A percentile compares a stretch with the other conserved stretches of the same genome.
Conservation (phyloP, 345 rosid species). For the Litchi chinensis region DNA sequence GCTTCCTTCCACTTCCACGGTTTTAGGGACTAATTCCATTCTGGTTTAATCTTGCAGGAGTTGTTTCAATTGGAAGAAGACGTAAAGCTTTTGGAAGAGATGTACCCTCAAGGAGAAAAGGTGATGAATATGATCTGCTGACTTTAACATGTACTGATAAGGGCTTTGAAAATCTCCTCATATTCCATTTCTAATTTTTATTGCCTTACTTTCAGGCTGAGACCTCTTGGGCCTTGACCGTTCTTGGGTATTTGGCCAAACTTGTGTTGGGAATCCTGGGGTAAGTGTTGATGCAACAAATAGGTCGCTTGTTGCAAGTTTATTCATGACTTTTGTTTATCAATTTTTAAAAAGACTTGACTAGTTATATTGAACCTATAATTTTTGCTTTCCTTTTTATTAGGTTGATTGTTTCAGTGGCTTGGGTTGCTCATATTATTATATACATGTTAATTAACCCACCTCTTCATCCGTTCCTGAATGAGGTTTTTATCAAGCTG, state of each 20-base stretch:
- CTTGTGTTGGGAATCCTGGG: slow-evolving; percentile 83
- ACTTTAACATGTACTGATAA: slow-evolving; percentile 1
- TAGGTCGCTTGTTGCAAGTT: neutral
- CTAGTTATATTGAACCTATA: neutral
- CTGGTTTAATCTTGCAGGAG: slow-evolving; percentile 58
- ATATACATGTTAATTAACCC: slow-evolving; percentile 81
- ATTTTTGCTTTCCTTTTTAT: neutral
- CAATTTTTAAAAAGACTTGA: neutral
- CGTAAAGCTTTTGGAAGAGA: slow-evolving; percentile 92
- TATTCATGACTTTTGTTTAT: neutral
- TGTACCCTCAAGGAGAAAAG: slow-evolving; percentile 99
- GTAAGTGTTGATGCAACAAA: slow-evolving; percentile 46
- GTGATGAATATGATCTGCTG: slow-evolving; percentile 37
- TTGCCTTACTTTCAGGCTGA: slow-evolving; percentile 65
- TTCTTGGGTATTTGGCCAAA: slow-evolving; percentile 93
- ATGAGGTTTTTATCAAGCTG: slow-evolving; percentile 96
- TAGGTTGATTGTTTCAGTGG: slow-evolving; percentile 92
- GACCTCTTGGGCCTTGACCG: slow-evolving; percentile 95
- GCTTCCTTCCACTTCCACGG: neutral
- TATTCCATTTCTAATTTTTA: slow-evolving; percentile 13
- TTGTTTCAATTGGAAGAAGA: slow-evolving; percentile 95
- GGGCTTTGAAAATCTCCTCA: neutral
- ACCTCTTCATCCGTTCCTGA: slow-evolving; percentile 88
- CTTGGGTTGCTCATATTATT: slow-evolving; percentile 95
- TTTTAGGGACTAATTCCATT: slow-evolving; percentile 20